Evolutionary conservation across 805 yeast species (phyloP).

Genomic region (Saturnispora halmiae): DNA sequence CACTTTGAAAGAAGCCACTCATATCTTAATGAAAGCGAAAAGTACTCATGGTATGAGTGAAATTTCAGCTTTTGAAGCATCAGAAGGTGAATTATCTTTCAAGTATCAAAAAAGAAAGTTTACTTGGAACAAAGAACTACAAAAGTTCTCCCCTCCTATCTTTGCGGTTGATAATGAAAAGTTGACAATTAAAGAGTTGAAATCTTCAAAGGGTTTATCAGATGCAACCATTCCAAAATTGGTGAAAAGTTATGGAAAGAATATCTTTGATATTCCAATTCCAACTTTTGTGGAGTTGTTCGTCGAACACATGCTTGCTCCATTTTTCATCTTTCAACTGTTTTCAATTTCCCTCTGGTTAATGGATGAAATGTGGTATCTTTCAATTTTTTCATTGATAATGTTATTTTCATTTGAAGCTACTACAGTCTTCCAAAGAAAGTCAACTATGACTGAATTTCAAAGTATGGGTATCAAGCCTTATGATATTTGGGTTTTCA

Average conservation of each 20-base stretch:
- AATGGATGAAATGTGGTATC: conserved; percentile 95
- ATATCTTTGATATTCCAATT: conserved; percentile 88
- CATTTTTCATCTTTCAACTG: conserved; percentile 92
- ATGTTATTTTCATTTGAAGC: conserved; percentile 91
- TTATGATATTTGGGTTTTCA: conserved; percentile 61
- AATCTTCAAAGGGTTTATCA: conserved; percentile 32
- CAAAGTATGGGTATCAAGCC: conserved; percentile 97
- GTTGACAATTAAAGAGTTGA: conserved; percentile 51
- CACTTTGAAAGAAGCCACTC: conserved; percentile 53
- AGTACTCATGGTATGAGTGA: conserved; percentile 83
- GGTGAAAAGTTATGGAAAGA: conserved; percentile 64
- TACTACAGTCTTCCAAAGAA: conserved; percentile 92
- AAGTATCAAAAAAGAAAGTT: conserved; percentile 89
- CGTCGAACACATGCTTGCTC: conserved; percentile 97
- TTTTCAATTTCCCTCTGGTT: conserved; percentile 94
- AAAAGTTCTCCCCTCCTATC: conserved; percentile 69
- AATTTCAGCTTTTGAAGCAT: conserved; percentile 50
- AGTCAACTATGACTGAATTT: conserved; percentile 89
- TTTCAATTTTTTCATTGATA: conserved; percentile 80
- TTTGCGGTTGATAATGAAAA: conserved; percentile 61
- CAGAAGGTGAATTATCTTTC: conserved; percentile 57
- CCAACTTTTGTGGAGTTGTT: conserved; percentile 87
- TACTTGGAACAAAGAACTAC: conserved; percentile 46
- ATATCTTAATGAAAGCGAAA: conserved; percentile 69
- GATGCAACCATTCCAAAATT: conserved; percentile 28